Percentiles rank a stretch among this genome's conserved stretches.
Evolutionary conservation across 768 basidiomycete genomes (phyloP).

Genomic region (Tremella fuciformis): DNA sequence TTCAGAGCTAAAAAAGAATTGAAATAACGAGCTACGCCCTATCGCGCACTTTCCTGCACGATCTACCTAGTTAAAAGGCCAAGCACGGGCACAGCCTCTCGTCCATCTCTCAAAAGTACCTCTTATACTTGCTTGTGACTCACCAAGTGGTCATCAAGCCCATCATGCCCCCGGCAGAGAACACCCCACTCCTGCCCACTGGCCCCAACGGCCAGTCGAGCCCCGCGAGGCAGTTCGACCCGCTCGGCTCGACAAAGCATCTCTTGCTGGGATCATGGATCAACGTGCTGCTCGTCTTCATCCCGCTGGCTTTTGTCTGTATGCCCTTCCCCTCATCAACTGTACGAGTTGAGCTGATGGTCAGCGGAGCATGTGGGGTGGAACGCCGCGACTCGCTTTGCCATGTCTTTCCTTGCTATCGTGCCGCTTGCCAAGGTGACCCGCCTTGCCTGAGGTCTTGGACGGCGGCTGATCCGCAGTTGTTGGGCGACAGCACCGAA

Average conservation of each 20-base stretch:
- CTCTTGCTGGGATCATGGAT: conserved; percentile 58
- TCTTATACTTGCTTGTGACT: too few species aligned
- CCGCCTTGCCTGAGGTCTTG: neutral
- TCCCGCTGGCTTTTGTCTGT: conserved; percentile 68
- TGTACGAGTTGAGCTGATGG: neutral
- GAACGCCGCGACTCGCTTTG: conserved; percentile 58
- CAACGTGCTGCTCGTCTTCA: conserved; percentile 73
- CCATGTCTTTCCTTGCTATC: conserved; percentile 73
- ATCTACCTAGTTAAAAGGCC: too few species aligned
- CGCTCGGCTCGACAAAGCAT: conserved; percentile 42
- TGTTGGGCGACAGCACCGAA: conserved; percentile 51
- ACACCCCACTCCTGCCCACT: conserved; percentile 16
- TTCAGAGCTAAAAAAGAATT: too few species aligned
- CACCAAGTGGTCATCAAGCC: too few species aligned
- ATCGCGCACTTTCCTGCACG: too few species aligned
- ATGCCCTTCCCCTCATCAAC: conserved; percentile 51
- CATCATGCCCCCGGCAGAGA: conserved; percentile 24
- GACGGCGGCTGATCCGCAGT: conserved; percentile 18
- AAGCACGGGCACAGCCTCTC: too few species aligned
- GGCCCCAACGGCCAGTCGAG: conserved; percentile 2
- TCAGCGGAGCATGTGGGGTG: conserved; percentile 45
- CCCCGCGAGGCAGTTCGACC: conserved; percentile 23
- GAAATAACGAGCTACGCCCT: too few species aligned
- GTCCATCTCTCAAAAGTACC: too few species aligned
- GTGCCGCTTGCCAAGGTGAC: conserved; percentile 83